phyloP scores from a whole-genome alignment of 1,284 basidiomycete genomes.

The Coriolopsis trogii region DNA sequence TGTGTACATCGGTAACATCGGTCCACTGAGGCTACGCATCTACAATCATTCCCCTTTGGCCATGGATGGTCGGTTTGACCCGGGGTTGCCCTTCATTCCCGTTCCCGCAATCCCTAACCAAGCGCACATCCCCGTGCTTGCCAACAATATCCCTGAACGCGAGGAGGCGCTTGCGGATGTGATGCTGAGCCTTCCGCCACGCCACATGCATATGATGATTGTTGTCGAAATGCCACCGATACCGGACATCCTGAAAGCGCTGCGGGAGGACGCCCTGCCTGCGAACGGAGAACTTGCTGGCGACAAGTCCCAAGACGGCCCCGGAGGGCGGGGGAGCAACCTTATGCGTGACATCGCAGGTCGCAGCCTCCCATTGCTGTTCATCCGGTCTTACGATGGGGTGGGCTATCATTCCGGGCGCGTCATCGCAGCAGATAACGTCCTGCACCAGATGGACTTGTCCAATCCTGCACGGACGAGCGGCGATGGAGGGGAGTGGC shows the following conservation, averaged over 20 bases:
- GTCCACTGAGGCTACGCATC: constrained; percentile 75
- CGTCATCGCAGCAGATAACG: constrained; percentile 82
- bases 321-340: constrained; percentile 17
- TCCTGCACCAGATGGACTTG: constrained; percentile 69
- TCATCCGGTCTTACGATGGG: constrained; percentile 76
- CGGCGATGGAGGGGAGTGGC: constrained; percentile 25
- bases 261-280: constrained; percentile 65
- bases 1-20: constrained; percentile 88
- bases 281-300: constrained; percentile 40
- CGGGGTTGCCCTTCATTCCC: constrained; percentile 41
- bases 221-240: constrained; percentile 79
- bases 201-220: constrained; percentile 63
- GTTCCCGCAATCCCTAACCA: constrained; percentile 32
- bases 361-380: constrained; percentile 67
- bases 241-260: constrained; percentile 68
- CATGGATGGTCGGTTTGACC: constrained; percentile 47
- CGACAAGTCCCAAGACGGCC: constrained; percentile 22
- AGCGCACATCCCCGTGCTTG: constrained; percentile 20
- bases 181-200: constrained; percentile 41
- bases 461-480: constrained; percentile 24
- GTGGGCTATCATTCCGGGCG: constrained; percentile 85
- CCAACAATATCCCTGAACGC: constrained; percentile 10
- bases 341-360: constrained; percentile 46
- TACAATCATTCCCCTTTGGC: constrained; percentile 65
- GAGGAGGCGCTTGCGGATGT: constrained; percentile 3